Percentiles rank a stretch among this genome's conserved stretches.
Conservation (phyloP, 2,329 filamentous ascomycete species). For the Colletotrichum scovillei region DNA sequence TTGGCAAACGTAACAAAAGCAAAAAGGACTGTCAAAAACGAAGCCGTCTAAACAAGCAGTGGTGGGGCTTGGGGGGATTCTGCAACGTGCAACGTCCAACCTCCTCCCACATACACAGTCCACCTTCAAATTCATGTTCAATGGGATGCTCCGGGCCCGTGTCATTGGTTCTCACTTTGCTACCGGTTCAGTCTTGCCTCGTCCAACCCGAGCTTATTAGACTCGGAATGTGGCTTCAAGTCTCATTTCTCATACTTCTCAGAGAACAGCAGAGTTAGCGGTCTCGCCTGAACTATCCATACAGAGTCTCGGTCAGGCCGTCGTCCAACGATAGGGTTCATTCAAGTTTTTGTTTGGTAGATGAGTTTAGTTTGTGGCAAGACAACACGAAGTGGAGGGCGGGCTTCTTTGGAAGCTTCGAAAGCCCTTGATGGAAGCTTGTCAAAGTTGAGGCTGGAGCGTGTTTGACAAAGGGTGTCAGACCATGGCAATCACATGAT, state of each 20-base stretch:
- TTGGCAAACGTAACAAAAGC: background rate
- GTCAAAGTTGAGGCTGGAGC: constrained; percentile 1
- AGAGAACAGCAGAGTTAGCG: background rate
- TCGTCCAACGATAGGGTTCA: background rate
- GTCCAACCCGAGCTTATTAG: background rate
- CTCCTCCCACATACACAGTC: too few species aligned
- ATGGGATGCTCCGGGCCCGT: too few species aligned
- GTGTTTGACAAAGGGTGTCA: constrained; percentile 4
- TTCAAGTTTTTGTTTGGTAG: background rate
- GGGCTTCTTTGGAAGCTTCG: too few species aligned
- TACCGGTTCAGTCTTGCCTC: background rate
- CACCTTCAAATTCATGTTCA: too few species aligned
- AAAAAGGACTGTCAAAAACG: background rate
- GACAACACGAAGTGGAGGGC: constrained; percentile 1
- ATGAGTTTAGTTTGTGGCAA: constrained; percentile 16
- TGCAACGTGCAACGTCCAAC: too few species aligned
- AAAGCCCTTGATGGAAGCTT: constrained; percentile 20
- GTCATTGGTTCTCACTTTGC: too few species aligned
- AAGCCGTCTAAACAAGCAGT: background rate
- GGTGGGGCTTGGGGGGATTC: too few species aligned
- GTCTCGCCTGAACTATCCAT: constrained; percentile 9
- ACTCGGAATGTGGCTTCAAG: background rate
- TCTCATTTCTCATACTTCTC: background rate
- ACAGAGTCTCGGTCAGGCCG: constrained; percentile 2
- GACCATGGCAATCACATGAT: background rate